phyloP scores from a whole-genome alignment of 257 asterid genomes.

The Knoxia roxburghii region DNA sequence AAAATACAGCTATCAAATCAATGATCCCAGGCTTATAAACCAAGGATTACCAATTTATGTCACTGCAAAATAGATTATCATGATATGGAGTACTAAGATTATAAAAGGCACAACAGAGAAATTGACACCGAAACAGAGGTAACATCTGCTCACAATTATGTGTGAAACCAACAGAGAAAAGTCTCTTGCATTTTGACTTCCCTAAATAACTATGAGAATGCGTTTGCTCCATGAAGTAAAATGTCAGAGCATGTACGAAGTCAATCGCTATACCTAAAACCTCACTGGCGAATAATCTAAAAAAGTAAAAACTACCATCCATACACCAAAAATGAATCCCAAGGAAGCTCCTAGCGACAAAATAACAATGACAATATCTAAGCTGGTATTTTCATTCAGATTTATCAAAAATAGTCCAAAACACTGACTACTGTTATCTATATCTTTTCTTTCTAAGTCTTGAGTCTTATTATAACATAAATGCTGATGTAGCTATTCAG shows the following conservation, averaged over 20 bases:
- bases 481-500: too few relatives aligned
- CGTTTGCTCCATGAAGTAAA: not conserved
- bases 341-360: not conserved
- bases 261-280: not conserved
- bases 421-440: too few relatives aligned
- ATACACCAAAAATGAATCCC: not conserved
- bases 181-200: not conserved
- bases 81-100: not conserved
- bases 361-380: not conserved
- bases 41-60: not conserved
- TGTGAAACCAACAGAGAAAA: not conserved
- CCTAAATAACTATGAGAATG: not conserved
- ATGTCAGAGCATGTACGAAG: not conserved
- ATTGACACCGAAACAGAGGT: not conserved
- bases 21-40: constrained; percentile 1
- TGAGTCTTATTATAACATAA: not conserved
- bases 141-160: not conserved
- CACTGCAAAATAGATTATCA: not conserved
- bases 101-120: not conserved
- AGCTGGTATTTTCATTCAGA: not conserved
- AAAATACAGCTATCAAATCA: constrained; percentile 29
- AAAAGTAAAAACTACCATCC: not conserved
- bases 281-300: not conserved
- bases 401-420: too few relatives aligned
- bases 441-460: too few relatives aligned